Base-by-base conservation (phyloP, 306 rosid genomes). In the Sicyos edulis region DNA sequence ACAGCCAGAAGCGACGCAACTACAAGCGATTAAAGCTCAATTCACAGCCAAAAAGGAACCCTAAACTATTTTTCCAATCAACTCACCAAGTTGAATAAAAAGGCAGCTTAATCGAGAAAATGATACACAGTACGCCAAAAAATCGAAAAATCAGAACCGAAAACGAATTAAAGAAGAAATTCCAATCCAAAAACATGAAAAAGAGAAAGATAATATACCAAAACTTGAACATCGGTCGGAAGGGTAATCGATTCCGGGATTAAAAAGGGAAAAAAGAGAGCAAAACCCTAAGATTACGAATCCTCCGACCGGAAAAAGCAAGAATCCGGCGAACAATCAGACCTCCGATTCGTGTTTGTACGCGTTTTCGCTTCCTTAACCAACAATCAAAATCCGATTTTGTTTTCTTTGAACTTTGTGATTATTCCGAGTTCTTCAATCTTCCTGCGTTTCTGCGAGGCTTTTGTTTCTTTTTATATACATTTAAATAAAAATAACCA, bases 161-260 rank as follows among this genome's bases (percentile, higher is more conserved):
- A 34, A 21, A 47, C 67, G 24, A 22, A 51, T n/a, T 40, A 56
- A 53, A 17, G 11, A 70, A 65, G 40, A 22, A 78, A 72, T 47
- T 75, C 60, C 76, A 76, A 82, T 7, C 34, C 10, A 11, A 17
- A 12, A 4, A 61, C 49, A 71, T 20, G 20, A 20, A 29, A 69
- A 60, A 4, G 13, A 19, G 17, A 55, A 49, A 68, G 21, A 21
- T 32, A 53, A 37, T 52, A 68, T 85, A 92, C 97, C 97, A 88
- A 82, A 92, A 92, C 80, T 86, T 85, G 84, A 92, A 92, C 96
- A 89, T 89, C 50, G 82, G 73, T 57, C 5, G 50, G 78, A 76
- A 22, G 44, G 78, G 16, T 22, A 29, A 24, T 69, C 32, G 73
- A 66, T 63, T 77, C 70, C 17, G 65, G 49, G 61, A 63, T 71